A percentile compares a stretch with the other conserved stretches of the same genome.
Conservation (phyloP, 495 filamentous ascomycete species). For the Letharia columbiana region DNA sequence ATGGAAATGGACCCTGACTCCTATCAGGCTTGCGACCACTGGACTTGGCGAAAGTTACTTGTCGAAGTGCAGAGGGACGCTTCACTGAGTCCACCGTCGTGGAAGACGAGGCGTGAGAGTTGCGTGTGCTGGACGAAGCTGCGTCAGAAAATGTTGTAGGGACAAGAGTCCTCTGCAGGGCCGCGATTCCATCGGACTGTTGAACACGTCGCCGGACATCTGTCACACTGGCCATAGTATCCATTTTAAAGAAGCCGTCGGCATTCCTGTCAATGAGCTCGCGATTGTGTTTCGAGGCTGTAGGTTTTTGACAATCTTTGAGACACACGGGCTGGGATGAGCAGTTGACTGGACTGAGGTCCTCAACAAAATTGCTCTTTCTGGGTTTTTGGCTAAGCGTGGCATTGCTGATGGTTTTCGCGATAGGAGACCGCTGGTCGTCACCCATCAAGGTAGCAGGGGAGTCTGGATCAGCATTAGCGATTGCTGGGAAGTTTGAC, state of each 20-base stretch:
- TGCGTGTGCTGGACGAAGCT: not conserved
- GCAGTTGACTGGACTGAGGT: not conserved
- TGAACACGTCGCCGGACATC: not conserved
- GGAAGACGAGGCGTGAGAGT: not conserved
- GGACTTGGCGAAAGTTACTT: not conserved
- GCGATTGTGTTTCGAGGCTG: not conserved
- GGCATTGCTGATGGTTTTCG: not conserved
- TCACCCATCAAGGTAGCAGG: not conserved
- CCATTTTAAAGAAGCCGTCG: not conserved
- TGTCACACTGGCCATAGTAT: not conserved
- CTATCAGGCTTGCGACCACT: too few relatives aligned
- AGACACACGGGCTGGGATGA: not conserved
- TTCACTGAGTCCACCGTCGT: not conserved
- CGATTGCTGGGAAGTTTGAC: not conserved
- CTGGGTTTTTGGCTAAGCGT: not conserved
- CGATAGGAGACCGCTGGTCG: not conserved
- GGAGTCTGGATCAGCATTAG: not conserved
- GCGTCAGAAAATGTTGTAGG: not conserved
- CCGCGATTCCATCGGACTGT: not conserved
- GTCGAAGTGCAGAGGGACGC: not conserved
- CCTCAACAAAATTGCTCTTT: not conserved
- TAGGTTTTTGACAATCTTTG: not conserved
- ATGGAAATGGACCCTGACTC: not conserved
- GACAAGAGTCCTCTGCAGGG: not conserved
- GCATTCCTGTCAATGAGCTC: not conserved